These are phyloP conservation scores for Hanseniaspora opuntiae DNA, from an alignment of 805 yeast genomes.

Conservation along the genomic window DNA sequence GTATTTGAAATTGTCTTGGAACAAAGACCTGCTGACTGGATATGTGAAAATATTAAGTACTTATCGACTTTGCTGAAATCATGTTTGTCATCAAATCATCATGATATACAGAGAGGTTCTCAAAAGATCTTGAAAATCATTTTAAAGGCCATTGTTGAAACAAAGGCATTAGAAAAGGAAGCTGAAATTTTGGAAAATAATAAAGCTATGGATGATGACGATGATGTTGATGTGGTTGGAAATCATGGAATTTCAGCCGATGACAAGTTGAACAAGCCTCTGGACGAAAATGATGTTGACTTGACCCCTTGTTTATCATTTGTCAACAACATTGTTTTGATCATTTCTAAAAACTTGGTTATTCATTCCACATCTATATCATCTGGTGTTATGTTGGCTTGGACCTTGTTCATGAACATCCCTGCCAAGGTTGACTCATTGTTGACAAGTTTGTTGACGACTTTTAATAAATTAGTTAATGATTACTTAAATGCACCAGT, in stretches of 20 bases:
- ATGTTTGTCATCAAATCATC: slow-evolving; percentile 68
- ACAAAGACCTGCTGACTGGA: slow-evolving; percentile 69
- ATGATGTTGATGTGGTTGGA: slow-evolving; percentile 14
- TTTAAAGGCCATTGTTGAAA: slow-evolving; percentile 46
- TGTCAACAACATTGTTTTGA: slow-evolving; percentile 44
- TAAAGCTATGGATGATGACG: slow-evolving; percentile 8
- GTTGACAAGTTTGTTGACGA: slow-evolving; percentile 66
- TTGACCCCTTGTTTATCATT: slow-evolving; percentile 54
- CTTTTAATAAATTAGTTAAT: slow-evolving; percentile 76
- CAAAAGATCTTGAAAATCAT: slow-evolving; percentile 63
- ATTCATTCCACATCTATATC: slow-evolving; percentile 58
- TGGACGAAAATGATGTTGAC: slow-evolving; percentile 35
- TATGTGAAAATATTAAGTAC: slow-evolving; percentile 51
- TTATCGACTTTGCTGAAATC: slow-evolving; percentile 67
- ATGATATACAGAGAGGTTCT: slow-evolving; percentile 72
- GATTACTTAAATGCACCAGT: slow-evolving; percentile 58
- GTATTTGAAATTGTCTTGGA: slow-evolving; percentile 73
- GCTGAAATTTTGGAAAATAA: background rate
- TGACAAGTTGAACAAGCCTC: background rate
- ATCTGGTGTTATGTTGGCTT: slow-evolving; percentile 72
- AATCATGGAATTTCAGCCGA: slow-evolving; percentile 18
- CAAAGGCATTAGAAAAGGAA: slow-evolving; percentile 20
- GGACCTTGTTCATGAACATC: slow-evolving; percentile 64
- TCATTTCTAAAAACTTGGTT: slow-evolving; percentile 65
- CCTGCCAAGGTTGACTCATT: slow-evolving; percentile 65